Conservation (phyloP, 176 grass and related monocot species). For the Carex myosuroides region DNA sequence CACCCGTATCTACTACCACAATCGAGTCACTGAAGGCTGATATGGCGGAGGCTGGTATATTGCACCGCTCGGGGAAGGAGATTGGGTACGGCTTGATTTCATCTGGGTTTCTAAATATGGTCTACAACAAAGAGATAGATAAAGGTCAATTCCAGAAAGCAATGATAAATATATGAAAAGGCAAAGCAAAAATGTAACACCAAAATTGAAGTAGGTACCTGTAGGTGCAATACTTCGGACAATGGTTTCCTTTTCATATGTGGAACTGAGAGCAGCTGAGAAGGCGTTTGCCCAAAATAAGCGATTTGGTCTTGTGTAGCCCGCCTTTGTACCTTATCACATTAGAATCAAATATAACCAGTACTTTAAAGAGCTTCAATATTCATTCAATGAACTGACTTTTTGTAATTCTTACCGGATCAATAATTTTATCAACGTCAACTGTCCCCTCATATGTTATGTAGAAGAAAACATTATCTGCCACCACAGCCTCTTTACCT, state of each 20-base stretch:
- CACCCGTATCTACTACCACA: conserved; percentile 67
- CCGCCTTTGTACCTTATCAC: conserved; percentile 62
- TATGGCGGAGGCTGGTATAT: conserved; percentile 76
- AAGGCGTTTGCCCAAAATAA: conserved; percentile 99
- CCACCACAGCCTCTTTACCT: conserved; percentile 70
- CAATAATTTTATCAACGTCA: conserved; percentile 89
- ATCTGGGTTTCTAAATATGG: conserved; percentile 93
- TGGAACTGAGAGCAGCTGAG: conserved; percentile 68
- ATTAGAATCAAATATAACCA: conserved; percentile 32
- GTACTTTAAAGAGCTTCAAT: conserved; percentile 24
- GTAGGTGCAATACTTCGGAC: conserved; percentile 75
- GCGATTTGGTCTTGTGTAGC: conserved; percentile 98
- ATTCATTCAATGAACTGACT: background rate
- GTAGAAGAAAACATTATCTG: conserved; percentile 98
- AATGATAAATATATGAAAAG: background rate
- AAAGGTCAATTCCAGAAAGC: background rate
- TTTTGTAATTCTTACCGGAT: conserved; percentile 61
- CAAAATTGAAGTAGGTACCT: conserved; percentile 38
- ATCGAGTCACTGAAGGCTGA: conserved; percentile 83
- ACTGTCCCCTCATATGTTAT: conserved; percentile 98
- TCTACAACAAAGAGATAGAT: conserved; percentile 41
- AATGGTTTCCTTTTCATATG: conserved; percentile 75
- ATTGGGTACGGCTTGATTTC: conserved; percentile 75
- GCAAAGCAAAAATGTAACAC: background rate
- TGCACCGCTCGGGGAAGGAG: conserved; percentile 86